These are phyloP conservation scores for Kewa caespitosa DNA, from an alignment of 179 eudicot genomes.

Conservation along the genomic window DNA sequence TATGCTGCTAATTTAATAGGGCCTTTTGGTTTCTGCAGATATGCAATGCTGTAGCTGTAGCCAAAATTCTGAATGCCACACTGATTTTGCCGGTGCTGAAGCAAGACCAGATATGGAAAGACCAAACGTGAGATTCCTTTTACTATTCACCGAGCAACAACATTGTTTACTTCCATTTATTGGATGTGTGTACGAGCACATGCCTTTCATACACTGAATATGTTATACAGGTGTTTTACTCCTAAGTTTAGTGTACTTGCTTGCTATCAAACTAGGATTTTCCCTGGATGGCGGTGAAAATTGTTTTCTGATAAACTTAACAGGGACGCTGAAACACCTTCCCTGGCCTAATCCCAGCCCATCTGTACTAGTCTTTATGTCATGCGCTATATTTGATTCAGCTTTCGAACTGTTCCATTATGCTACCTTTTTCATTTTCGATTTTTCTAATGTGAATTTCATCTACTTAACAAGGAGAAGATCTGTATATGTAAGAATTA, in stretches of 20 bases:
- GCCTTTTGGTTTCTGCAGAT: conserved; percentile 52
- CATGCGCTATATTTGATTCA: not conserved
- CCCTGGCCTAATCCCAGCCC: not conserved
- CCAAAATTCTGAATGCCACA: conserved; percentile 91
- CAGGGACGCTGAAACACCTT: not conserved
- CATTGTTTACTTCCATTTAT: not conserved
- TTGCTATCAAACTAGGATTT: not conserved
- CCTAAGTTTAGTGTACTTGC: not conserved
- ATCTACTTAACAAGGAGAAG: not conserved
- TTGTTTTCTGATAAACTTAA: not conserved
- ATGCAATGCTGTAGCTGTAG: conserved; percentile 99
- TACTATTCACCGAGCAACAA: not conserved
- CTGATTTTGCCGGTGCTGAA: conserved; percentile 95
- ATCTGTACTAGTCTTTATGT: not conserved
- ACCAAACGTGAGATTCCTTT: conserved; percentile 77
- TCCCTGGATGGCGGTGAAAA: not conserved
- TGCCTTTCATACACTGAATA: not conserved
- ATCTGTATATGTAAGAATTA: not conserved
- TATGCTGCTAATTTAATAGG: conserved; percentile 7
- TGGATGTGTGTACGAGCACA: not conserved
- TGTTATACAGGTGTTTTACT: conserved; percentile 4
- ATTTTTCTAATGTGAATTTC: not conserved
- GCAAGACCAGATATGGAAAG: conserved; percentile 99
- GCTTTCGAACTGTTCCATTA: not conserved
- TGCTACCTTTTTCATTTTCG: not conserved